Evolutionary conservation across 768 basidiomycete genomes (phyloP).

Genomic region (Sporobolomyces pararoseus): DNA sequence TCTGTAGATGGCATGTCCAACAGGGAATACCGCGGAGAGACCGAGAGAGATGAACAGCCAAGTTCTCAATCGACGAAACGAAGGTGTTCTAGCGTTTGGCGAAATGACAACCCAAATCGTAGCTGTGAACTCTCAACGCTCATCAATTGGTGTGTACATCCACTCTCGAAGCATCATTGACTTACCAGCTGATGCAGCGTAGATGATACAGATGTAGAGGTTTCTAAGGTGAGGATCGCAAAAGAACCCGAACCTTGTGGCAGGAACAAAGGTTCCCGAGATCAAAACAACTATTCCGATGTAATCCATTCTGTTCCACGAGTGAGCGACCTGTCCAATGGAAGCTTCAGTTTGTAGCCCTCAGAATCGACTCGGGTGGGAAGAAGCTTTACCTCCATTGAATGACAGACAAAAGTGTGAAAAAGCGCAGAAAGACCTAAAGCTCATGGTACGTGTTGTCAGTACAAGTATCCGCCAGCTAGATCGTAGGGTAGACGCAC

Average conservation of each 20-base stretch:
- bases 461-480: no score
- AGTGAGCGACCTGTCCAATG: conserved; percentile 56
- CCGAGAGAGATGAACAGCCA: conserved; percentile 75
- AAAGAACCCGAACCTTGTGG: conserved; percentile 27
- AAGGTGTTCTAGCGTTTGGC: conserved; percentile 70
- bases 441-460: no score
- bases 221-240: conserved; percentile 32
- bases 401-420: conserved; percentile 72
- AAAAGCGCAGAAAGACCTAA: conserved; percentile 63
- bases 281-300: conserved; percentile 63
- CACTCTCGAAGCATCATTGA: no score
- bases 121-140: no score
- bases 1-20: conserved; percentile 60
- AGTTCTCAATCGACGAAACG: conserved; percentile 71
- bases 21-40: conserved; percentile 64
- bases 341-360: no score
- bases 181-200: conserved; percentile 23
- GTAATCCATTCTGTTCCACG: conserved; percentile 69
- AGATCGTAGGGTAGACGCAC: conserved; percentile 24
- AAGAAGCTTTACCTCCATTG: conserved; percentile 57
- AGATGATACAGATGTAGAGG: conserved; percentile 29
- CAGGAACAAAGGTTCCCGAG: conserved; percentile 26
- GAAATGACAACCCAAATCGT: conserved; percentile 72
- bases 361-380: no score
- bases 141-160: no score